These are phyloP conservation scores for Colletotrichum sansevieriae DNA, from an alignment of 2,329 filamentous ascomycete genomes.

Conservation along the genomic window DNA sequence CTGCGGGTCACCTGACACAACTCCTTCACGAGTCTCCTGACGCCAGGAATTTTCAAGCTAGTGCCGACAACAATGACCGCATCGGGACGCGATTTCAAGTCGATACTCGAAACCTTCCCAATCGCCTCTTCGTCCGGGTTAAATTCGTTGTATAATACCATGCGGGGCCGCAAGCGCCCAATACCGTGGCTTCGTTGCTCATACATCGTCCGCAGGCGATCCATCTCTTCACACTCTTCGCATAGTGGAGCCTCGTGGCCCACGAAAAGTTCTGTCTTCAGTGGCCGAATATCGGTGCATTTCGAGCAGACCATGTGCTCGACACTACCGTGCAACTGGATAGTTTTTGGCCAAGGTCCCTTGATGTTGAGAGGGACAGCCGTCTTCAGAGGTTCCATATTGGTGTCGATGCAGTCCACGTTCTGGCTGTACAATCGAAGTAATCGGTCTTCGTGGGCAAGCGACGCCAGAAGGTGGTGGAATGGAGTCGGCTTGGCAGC, in stretches of 20 bases:
- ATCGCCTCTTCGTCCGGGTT: conserved; percentile 98
- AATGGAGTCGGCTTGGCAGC: conserved; percentile 87
- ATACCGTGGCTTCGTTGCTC: conserved; percentile 94
- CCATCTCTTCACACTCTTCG: conserved; percentile 77
- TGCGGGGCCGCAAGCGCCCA: conserved; percentile 88
- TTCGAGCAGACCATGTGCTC: conserved; percentile 98
- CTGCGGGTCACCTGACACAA: conserved; percentile 89
- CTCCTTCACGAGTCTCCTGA: conserved; percentile 89
- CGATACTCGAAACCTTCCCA: conserved; percentile 87
- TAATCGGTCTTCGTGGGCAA: conserved; percentile 88
- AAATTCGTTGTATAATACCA: conserved; percentile 97
- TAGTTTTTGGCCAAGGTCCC: conserved; percentile 91
- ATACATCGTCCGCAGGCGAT: conserved; percentile 79
- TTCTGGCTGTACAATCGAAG: conserved; percentile 96
- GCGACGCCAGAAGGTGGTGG: conserved; percentile 91
- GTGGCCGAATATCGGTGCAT: conserved; percentile 81
- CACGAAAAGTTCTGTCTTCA: conserved; percentile 84
- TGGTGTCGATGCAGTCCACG: conserved; percentile 93
- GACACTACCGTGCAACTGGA: conserved; percentile 93
- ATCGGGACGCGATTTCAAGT: conserved; percentile 87
- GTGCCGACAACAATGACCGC: conserved; percentile 96
- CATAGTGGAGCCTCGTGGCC: conserved; percentile 88
- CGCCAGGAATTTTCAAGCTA: conserved; percentile 93
- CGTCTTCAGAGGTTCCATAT: conserved; percentile 83
- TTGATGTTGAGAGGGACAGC: conserved; percentile 84